phyloP scores from a whole-genome alignment of 1,284 basidiomycete species.

The Vanrija pseudolonga region DNA sequence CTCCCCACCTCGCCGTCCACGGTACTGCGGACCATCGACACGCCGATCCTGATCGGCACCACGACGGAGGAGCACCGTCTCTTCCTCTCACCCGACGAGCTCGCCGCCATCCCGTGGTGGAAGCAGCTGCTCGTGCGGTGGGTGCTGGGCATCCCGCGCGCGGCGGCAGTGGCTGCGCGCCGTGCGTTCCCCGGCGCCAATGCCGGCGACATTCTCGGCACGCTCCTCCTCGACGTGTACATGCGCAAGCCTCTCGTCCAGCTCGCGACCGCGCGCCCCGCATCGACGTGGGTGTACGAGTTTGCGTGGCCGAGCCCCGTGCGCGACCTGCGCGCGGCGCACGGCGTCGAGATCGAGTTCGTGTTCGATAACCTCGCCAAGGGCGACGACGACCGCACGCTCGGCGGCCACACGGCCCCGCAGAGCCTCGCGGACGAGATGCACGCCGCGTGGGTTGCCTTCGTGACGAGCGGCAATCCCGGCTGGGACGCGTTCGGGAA shows the following conservation, averaged over 20 bases:
- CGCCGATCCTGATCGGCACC: slow-evolving; percentile 1
- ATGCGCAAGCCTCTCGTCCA: background rate
- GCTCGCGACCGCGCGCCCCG: background rate
- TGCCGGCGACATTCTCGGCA: background rate
- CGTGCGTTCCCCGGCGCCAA: background rate
- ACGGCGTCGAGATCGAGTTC: background rate
- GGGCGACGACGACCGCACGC: too few species aligned
- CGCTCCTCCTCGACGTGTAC: background rate
- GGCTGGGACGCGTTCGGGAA: background rate
- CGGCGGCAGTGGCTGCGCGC: background rate
- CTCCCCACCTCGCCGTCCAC: background rate
- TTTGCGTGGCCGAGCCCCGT: background rate
- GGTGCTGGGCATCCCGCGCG: background rate
- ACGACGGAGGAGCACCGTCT: slow-evolving; percentile 2
- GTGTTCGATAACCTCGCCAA: background rate
- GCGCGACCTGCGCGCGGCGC: background rate
- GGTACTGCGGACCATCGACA: background rate
- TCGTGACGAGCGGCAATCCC: background rate
- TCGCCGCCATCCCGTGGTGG: background rate
- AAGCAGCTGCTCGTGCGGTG: background rate
- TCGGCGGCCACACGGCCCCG: background rate
- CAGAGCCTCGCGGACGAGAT: background rate
- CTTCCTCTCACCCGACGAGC: background rate
- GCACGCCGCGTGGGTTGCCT: slow-evolving; percentile 2
- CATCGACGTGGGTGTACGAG: slow-evolving; percentile 1